phyloP scores from a whole-genome alignment of 495 filamentous ascomycete genomes.

The Penicillium odoratum region DNA sequence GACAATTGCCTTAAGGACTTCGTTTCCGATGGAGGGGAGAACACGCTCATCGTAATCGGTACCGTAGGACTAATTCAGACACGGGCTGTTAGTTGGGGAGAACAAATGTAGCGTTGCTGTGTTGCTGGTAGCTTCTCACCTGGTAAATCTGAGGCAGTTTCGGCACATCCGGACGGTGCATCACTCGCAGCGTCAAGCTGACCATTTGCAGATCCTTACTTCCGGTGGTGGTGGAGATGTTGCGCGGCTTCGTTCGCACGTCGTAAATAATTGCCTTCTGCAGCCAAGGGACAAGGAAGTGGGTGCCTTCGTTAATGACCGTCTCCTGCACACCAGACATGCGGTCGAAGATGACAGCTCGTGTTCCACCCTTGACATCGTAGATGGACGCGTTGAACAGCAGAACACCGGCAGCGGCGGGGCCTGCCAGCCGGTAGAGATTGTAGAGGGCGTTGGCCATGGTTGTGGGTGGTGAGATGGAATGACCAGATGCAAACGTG shows the following conservation, averaged over 20 bases:
- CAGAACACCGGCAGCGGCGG: slow-evolving; percentile 60
- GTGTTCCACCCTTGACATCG: slow-evolving; percentile 91
- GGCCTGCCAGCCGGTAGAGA: slow-evolving; percentile 71
- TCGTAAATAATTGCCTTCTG: slow-evolving; percentile 95
- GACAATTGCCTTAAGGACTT: slow-evolving; percentile 99
- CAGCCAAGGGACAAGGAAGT: slow-evolving; percentile 95
- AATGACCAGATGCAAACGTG: slow-evolving; percentile 22
- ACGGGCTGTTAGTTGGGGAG: background rate
- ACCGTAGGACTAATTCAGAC: slow-evolving; percentile 63
- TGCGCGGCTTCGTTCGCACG: slow-evolving; percentile 94
- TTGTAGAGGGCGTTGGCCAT: slow-evolving; percentile 62
- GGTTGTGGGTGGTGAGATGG: slow-evolving; percentile 27
- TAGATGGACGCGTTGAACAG: slow-evolving; percentile 79
- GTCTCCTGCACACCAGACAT: slow-evolving; percentile 87
- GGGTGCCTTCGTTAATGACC: slow-evolving; percentile 94
- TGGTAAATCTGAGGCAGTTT: slow-evolving; percentile 97
- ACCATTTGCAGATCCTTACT: slow-evolving; percentile 99
- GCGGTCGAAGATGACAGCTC: slow-evolving; percentile 98
- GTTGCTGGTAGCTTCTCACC: slow-evolving; percentile 50
- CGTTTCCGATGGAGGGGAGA: slow-evolving; percentile 98
- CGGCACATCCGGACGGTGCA: slow-evolving; percentile 93
- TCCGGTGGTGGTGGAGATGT: slow-evolving; percentile 96
- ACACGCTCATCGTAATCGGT: slow-evolving; percentile 99
- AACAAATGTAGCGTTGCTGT: background rate
- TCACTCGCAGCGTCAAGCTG: slow-evolving; percentile 91